Evolutionary conservation across 2,329 filamentous ascomycete species (phyloP), one percentile per base, ranked within the genome.

Genomic region (Periglandula ipomoeae): DNA sequence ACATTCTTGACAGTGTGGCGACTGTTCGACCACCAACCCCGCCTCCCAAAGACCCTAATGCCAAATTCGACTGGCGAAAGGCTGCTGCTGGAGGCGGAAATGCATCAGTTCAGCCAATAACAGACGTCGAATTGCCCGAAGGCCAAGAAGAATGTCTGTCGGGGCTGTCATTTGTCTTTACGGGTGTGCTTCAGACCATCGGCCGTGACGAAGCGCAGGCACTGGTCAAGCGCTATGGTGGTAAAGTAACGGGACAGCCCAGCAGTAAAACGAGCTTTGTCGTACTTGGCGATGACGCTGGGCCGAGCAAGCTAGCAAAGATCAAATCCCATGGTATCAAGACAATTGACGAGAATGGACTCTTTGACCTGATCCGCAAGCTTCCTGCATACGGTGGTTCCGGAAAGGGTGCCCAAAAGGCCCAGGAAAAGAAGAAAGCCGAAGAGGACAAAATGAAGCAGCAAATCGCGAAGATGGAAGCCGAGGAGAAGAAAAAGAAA

Each of bases 241-340:
- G 93, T 47, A 97, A 95, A 67, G 83, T 95, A 22, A 95, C 85
- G 9, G 75, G 73, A 9, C 84, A 81, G 5, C 93, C 94, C 19
- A 97, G 91, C 62, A 86, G 84, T 61, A 97, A 95, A 67, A 98
- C 94, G 1, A 93, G 79, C 60, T 98, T 89, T 61, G 89, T 98
- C 41, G 87, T 98, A 15, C 76, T 98, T 3, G 93, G 93, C 39
- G 78, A 78, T 23, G 93, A 97, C 64, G 93, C 94, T 22, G 93
- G 93, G 0, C 93, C 93, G 1, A 94, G 85, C 66, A 98, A 98
- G 64, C 74, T 98, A 37, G 75, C 84, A 55, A 96, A 90, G 56
- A 97, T 98, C 56, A 75, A 79, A 49, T 78, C 88, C 19, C 72
- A 86, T 58, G 81, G 81, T 0, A 81, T 97, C 63, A 96, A 89